Base-by-base conservation (phyloP, 345 rosid genomes). In the Carallia pectinifolia region DNA sequence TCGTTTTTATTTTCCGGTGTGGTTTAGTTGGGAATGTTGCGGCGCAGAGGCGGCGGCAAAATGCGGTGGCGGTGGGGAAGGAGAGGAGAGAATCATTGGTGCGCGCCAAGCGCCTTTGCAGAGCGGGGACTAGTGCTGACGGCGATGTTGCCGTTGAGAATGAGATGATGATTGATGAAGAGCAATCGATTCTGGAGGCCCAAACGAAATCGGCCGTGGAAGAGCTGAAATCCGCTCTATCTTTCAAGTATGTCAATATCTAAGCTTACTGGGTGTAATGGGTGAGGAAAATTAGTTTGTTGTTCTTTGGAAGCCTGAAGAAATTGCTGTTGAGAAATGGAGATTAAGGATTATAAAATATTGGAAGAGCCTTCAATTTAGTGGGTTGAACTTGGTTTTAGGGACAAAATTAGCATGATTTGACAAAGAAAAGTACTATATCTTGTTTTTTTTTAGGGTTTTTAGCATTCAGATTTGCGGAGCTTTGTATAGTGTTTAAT, bases 11-110 rank as follows among this genome's bases (percentile, higher is more conserved):
- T n/a, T 37, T 31, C 10, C 63, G 61, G 39, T 17, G 36, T 27
- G 74, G 38, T 53, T 12, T 76, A 91, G 96, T 87, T 73, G 96
- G 97, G 64, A 82, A 75, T 75, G 87, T 75, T 39, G 97, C 99
- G 50, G 92, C 96, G n/a, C 87, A 84, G 37, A 82, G 87, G 86
- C 82, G 99, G 80, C 81, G 96, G 77, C 92, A 86, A 72, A 88
- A 86, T 77, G 98, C 99, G 7, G 88, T 85, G 52, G 84, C 90
- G 1, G 93, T 96, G 78, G 91, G 96, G 16, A 92, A 90, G 77
- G 99, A 96, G 77, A 84, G 93, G 76, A 85, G 98, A 70, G 98
- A 96, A 18, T 85, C 80, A 12, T 75, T 92, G 81, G 90, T 96
- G 61, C 88, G 95, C 7, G 96, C 97, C 0, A 96, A 92, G 85